These are phyloP conservation scores for Talaromyces marneffei DNA, from an alignment of 2,329 filamentous ascomycete species.

Conservation along the genomic window DNA sequence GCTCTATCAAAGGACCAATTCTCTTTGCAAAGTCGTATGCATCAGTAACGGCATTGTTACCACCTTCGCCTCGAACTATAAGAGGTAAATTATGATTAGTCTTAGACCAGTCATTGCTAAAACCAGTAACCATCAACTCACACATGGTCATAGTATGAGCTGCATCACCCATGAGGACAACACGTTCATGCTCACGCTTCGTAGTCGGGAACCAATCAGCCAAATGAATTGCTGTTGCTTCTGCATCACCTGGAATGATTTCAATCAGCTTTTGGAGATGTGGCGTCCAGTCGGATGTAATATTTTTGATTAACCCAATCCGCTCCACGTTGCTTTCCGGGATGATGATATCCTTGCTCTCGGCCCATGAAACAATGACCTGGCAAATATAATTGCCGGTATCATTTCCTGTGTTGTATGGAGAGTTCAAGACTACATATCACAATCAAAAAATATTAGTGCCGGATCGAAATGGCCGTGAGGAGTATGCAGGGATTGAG, in stretches of 20 bases:
- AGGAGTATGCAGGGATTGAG: background rate
- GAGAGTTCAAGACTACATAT: slow-evolving; percentile 44
- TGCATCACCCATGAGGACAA: slow-evolving; percentile 50
- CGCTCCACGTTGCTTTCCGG: slow-evolving; percentile 39
- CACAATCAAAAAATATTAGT: background rate
- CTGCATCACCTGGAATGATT: slow-evolving; percentile 37
- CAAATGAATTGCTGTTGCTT: slow-evolving; percentile 43
- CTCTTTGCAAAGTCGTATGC: slow-evolving; percentile 41
- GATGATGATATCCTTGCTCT: slow-evolving; percentile 31
- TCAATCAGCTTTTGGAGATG: slow-evolving; percentile 44
- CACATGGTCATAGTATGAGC: slow-evolving; percentile 58
- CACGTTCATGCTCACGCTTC: slow-evolving; percentile 32
- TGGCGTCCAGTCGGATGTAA: slow-evolving; percentile 46
- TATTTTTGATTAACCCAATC: slow-evolving; percentile 38
- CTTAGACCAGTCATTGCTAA: background rate
- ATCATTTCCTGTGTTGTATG: slow-evolving; percentile 36
- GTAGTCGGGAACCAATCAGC: slow-evolving; percentile 46
- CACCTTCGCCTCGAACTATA: slow-evolving; percentile 52
- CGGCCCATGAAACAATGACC: slow-evolving; percentile 50
- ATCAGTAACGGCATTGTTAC: slow-evolving; percentile 53
- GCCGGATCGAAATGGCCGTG: background rate
- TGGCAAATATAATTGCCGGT: slow-evolving; percentile 43
- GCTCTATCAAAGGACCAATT: slow-evolving; percentile 19
- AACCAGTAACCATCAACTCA: slow-evolving; percentile 30
- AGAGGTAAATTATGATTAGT: background rate